Evolutionary conservation across 2,329 filamentous ascomycete species (phyloP).

Genomic region (Thielaviopsis musarum): DNA sequence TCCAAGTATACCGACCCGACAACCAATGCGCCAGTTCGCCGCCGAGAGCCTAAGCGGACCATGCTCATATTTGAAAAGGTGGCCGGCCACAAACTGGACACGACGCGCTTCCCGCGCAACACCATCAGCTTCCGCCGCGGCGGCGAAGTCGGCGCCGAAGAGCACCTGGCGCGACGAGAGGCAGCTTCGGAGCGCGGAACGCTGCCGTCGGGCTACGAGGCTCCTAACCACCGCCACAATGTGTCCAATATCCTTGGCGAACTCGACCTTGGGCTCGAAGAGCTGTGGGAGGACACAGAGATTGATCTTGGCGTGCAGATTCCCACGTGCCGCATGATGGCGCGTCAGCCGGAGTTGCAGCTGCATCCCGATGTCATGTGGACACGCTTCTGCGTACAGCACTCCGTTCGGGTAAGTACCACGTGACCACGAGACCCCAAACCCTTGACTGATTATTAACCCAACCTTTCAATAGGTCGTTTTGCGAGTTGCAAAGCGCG

Average conservation of each 20-base stretch:
- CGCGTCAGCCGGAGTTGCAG: constrained; percentile 46
- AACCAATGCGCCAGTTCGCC: constrained; percentile 15
- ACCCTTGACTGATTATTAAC: neutral
- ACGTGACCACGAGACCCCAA: neutral
- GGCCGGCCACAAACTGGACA: constrained; percentile 61
- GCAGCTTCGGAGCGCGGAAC: constrained; percentile 27
- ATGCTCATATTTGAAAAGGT: constrained; percentile 77
- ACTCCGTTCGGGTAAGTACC: constrained; percentile 75
- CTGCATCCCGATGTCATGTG: constrained; percentile 86
- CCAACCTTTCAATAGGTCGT: constrained; percentile 48
- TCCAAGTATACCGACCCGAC: constrained; percentile 27
- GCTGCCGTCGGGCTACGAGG: constrained; percentile 19
- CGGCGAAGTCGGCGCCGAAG: constrained; percentile 48
- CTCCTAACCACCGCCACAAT: constrained; percentile 12
- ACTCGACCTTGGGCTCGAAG: constrained; percentile 51
- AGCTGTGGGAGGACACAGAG: constrained; percentile 72
- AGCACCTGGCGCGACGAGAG: constrained; percentile 34
- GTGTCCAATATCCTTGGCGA: constrained; percentile 66
- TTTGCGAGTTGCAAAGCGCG: constrained; percentile 74
- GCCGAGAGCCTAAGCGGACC: constrained; percentile 70
- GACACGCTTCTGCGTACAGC: constrained; percentile 82
- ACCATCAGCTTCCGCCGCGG: constrained; percentile 25
- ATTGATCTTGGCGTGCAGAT: constrained; percentile 90
- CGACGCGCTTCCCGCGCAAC: constrained; percentile 33
- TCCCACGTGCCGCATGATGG: constrained; percentile 75